phyloP scores from a whole-genome alignment of 108 stramenopile species.

The Schizochytrium sp. region DNA sequence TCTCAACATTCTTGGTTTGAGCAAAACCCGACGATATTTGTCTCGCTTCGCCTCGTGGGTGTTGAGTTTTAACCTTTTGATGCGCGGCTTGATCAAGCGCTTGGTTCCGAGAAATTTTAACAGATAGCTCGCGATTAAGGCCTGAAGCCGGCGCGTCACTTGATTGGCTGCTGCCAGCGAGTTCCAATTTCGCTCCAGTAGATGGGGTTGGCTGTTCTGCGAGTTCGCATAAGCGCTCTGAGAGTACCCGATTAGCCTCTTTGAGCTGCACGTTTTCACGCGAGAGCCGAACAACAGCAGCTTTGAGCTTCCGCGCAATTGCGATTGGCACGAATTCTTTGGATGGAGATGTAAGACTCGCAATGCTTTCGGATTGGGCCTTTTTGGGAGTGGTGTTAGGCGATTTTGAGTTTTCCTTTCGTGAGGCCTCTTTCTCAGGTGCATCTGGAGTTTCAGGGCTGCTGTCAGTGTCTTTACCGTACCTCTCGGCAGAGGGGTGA shows the following conservation, averaged over 20 bases:
- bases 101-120: not conserved
- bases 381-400: not conserved
- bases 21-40: not conserved
- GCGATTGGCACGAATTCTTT: slow-evolving; percentile 4
- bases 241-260: not conserved
- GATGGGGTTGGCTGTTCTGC: not conserved
- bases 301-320: not conserved
- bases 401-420: not conserved
- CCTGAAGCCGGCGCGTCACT: not conserved
- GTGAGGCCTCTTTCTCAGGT: not conserved
- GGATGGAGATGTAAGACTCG: not conserved
- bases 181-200: not conserved
- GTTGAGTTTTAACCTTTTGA: not conserved
- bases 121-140: not conserved
- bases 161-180: not conserved
- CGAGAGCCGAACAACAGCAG: not conserved
- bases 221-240: not conserved
- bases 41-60: slow-evolving; percentile 9
- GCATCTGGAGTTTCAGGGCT: not conserved
- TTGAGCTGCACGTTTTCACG: not conserved
- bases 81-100: not conserved
- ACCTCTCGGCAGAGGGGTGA: not conserved
- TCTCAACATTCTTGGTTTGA: not conserved
- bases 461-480: not conserved
- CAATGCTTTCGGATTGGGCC: not conserved